Base-by-base conservation (phyloP, 2,329 filamentous ascomycete genomes). In the Fusarium sp. region DNA sequence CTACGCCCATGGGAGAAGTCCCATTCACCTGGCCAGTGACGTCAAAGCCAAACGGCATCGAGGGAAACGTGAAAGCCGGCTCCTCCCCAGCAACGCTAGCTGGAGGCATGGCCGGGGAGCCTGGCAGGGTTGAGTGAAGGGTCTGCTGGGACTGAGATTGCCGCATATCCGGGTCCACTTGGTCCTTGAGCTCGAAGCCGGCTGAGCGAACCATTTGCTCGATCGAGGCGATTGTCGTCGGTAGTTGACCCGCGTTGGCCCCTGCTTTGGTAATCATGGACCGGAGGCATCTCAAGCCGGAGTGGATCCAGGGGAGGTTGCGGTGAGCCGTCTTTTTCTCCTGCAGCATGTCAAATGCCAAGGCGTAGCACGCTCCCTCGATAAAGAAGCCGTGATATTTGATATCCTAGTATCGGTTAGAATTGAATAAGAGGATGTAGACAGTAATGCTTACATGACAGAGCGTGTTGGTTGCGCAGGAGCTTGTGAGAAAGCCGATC, bases 341-440 rank as follows among this genome's bases (percentile, higher is more conserved):
- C 35, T 85, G 83, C 20, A 86, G 77, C 56, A 86, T 79, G 58
- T 86, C 84, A 54, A 85, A 85, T 10, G 84, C 82, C 4, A 86
- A 66, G 4, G 82, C 82, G 58, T 85, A 85, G 13, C 79, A 80
- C 14, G 84, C 83, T 33, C 84, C 85, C 36, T 83, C 80, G 11
- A 86, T 76, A 58, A 86, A 86, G 57, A 84, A 86, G 6, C 80
- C 83, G 29, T 86, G 84, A 29, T 86, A 86, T 38, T 84, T 84
- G 5, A 86, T 76, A 77, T 85, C 81, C 85, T 86, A 25, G 7
- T 20, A 6, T 5, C 31, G 14, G 45, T 75, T 56, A 78, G 68
- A 29, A 36, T 33, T n/a, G 7, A 6, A 11, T 22, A 18, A 8
- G 35, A 8, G 14, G 35, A 2, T 8, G 1, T 18, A 16, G 14